Base-by-base conservation (phyloP, 1,139 yeast species). In the Scheffersomyces titani region DNA sequence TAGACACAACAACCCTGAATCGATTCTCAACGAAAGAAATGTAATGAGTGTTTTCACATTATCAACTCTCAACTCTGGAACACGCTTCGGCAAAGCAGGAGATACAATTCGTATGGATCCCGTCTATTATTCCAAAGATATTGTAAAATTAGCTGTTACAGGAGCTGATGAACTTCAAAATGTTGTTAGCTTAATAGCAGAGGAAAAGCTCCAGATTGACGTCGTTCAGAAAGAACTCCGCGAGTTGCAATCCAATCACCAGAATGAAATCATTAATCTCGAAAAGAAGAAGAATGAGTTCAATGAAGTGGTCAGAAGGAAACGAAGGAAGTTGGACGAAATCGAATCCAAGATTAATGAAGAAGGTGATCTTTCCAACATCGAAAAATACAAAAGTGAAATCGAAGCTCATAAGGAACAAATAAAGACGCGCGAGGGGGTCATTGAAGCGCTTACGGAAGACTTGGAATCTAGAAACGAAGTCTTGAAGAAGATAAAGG, bases 91-190 rank as follows among this genome's bases (percentile, higher is more conserved):
- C 55, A 72, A 70, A 22, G 64, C 67, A 51, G 77, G 76, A 24
- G 80, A 82, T 1, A 78, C 82, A 1, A 77, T 85, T 20, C 77
- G 84, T 59, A 74, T 82, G 19, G 91, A 89, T 69, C 93, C 97
- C 0, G 72, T 88, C 5, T 74, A 72, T 61, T 85, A 76, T 56
- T 56, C 63, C 5, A 66, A 67, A 40, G 75, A 67, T 7, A 65
- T 73, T 2, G 70, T 70, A 21, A 79, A 77, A 57, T 71, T 79
- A 57, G 68, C 76, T 3, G 40, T 30, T 30, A 60, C 67, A 40
- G 69, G 69, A n/a, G 56, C 62, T 6, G 40, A 30, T 30, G 40
- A 30, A 30, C 40, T 30, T 30, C 40, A 30, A 11, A 9, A 30
- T 30, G 52, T 52, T 13, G 51, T 45, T 9, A 50, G 45, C 22